These are phyloP conservation scores for Trifolium dubium DNA, from an alignment of 306 rosid genomes.

Conservation along the genomic window DNA sequence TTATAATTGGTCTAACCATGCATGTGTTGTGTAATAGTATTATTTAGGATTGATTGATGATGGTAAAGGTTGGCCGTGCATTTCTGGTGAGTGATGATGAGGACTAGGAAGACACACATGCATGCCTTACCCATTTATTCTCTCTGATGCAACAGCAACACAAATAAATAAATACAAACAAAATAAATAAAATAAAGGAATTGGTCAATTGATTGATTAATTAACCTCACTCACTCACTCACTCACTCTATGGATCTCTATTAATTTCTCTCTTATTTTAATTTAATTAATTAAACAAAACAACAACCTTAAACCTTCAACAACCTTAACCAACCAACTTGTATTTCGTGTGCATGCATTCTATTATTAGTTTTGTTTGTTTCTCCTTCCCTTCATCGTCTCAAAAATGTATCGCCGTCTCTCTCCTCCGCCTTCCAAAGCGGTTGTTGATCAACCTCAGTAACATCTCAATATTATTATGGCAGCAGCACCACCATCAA, in stretches of 20 bases:
- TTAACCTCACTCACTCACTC: neutral
- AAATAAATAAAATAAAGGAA: neutral
- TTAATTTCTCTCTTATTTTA: neutral
- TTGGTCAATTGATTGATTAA: constrained; percentile 1
- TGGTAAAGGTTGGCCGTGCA: neutral
- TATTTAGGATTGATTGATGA: neutral
- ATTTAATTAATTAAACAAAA: neutral
- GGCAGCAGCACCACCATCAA: too few relatives aligned
- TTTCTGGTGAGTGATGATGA: neutral
- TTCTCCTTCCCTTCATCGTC: neutral
- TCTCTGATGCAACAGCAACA: neutral
- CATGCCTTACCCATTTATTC: neutral
- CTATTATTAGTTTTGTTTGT: neutral
- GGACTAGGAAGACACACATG: neutral
- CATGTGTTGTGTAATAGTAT: neutral
- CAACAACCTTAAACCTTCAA: constrained; percentile 9
- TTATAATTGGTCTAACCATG: neutral
- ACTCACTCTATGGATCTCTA: constrained; percentile 6
- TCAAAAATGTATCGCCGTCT: constrained; percentile 1
- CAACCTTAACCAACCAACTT: constrained; percentile 23
- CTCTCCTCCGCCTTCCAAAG: constrained; percentile 2
- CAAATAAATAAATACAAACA: neutral
- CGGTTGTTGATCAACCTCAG: constrained; percentile 5
- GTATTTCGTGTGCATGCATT: neutral
- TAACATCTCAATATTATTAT: neutral